A percentile compares a stretch with the other conserved stretches of the same genome.
Evolutionary conservation across 148 eudicot genomes (phyloP).

Genomic region (Silene uniflora): DNA sequence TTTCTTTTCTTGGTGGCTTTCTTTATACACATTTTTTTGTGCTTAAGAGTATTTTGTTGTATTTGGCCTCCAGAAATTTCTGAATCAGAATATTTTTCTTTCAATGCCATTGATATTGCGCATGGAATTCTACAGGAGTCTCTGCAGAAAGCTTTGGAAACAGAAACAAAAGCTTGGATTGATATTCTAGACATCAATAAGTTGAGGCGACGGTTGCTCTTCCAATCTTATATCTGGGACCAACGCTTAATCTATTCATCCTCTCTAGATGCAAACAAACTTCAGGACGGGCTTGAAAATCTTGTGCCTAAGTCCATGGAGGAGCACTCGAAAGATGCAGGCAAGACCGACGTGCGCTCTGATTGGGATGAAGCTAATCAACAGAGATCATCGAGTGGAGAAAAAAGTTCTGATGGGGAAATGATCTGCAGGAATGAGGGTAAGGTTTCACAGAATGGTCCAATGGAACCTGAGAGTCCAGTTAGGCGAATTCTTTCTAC

Average conservation of each 20-base stretch:
- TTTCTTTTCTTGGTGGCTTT: background rate
- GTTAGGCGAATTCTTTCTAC: slow-evolving; percentile 49
- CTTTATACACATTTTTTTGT: background rate
- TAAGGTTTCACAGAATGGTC: slow-evolving; percentile 29
- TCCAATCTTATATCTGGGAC: slow-evolving; percentile 88
- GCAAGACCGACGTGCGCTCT: slow-evolving; percentile 18
- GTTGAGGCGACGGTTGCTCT: slow-evolving; percentile 60
- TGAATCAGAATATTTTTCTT: background rate
- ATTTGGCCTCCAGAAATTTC: background rate
- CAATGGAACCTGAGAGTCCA: slow-evolving; percentile 25
- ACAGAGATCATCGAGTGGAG: slow-evolving; percentile 25
- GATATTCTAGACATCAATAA: slow-evolving; percentile 90
- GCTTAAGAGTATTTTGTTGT: background rate
- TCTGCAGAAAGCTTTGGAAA: slow-evolving; percentile 43
- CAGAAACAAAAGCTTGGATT: slow-evolving; percentile 39
- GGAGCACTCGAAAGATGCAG: slow-evolving; percentile 26
- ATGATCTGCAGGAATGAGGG: slow-evolving; percentile 26
- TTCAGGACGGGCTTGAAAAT: slow-evolving; percentile 22
- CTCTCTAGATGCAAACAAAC: slow-evolving; percentile 34
- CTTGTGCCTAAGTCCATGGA: slow-evolving; percentile 26
- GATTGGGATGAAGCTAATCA: slow-evolving; percentile 24
- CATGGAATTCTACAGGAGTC: slow-evolving; percentile 48
- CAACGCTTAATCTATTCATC: slow-evolving; percentile 66
- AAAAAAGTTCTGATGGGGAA: slow-evolving; percentile 21
- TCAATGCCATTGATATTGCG: slow-evolving; percentile 1